A percentile compares a stretch with the other conserved stretches of the same genome.
Conservation (phyloP, 2,329 filamentous ascomycete genomes). For the Fusarium albidum region DNA sequence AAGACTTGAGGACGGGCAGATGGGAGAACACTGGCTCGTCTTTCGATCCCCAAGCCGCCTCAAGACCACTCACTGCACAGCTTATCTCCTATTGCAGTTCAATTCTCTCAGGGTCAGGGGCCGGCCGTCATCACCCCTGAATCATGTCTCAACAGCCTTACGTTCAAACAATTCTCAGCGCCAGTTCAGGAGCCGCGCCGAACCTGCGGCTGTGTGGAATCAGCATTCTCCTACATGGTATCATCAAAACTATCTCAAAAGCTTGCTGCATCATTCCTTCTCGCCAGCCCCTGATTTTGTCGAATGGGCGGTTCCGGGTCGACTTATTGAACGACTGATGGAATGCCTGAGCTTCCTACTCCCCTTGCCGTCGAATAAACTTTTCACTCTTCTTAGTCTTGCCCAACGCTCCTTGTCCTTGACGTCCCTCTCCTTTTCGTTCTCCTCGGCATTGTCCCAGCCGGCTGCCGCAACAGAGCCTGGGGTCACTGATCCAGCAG, state of each 20-base stretch:
- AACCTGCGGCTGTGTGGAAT: not conserved
- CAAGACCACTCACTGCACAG: no score
- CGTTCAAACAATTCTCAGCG: not conserved
- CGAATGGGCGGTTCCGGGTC: conserved; percentile 52
- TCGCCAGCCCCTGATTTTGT: conserved; percentile 32
- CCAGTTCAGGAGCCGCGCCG: not conserved
- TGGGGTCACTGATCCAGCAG: conserved; percentile 14
- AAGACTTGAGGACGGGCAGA: conserved; percentile 36
- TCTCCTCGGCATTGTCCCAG: conserved; percentile 41
- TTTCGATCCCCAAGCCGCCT: no score
- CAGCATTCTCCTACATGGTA: conserved; percentile 12
- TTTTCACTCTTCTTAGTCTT: conserved; percentile 75
- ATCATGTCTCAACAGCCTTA: not conserved
- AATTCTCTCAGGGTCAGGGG: not conserved
- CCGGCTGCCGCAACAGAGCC: conserved; percentile 16
- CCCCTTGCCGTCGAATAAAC: conserved; percentile 72
- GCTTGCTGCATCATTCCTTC: conserved; percentile 19
- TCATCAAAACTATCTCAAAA: not conserved
- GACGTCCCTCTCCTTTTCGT: conserved; percentile 56
- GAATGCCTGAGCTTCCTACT: conserved; percentile 59
- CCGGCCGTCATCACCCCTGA: not conserved
- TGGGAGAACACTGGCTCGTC: not conserved
- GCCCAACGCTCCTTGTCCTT: conserved; percentile 80
- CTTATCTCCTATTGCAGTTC: no score
- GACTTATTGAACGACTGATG: conserved; percentile 45